Evolutionary conservation across 2,329 filamentous ascomycete genomes (phyloP), one percentile per base, ranked within the genome.

Genomic region (Colletotrichum lupini): DNA sequence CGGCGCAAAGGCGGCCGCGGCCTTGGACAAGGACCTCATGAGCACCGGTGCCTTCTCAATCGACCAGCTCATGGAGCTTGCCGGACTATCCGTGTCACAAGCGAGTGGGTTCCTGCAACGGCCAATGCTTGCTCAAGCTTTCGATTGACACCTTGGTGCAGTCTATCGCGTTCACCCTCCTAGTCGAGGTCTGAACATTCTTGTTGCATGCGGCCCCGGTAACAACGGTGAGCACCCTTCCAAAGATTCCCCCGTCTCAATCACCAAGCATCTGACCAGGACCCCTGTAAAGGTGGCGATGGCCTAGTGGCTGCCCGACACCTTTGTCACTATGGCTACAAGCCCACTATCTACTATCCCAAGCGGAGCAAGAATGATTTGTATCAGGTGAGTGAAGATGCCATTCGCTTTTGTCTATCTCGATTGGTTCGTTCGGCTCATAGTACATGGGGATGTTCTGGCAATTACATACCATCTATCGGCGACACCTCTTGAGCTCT

Each of bases 11-110:
- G 94, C 95, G 76, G 97, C 97, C 0, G 93, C 94, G 0, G 93
- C 94, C 60, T 89, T 99, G 22, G 97, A 99, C 81, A 92, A 94
- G 82, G 96, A 99, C 81, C 92, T 99, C 75, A 98, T 99, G 95
- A 94, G 91, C 80, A 90, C 90, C 12, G 91, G 92, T 1, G 95
- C 94, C 9, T 99, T 98, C 84, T 97, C 95, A 12, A 90, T 99
- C 68, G 97, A 98, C 80, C 97, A 99, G 83, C 87, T 99, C 61
- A 98, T 99, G 97, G 97, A 98, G 81, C 86, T 99, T 8, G 97
- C 97, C 56, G 97, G 97, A 0, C 88, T 99, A 0, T 95, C 95
- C 1, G 95, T 98, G 30, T 96, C 96, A 14, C 95, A 98, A 87
- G 95, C 93, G 63, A 92, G 95, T 95, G 80, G 72, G 55, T 49